Percentiles rank a stretch among this genome's conserved stretches.
These are phyloP conservation scores for Telopea speciosissima DNA, from an alignment of 177 flowering plant genomes.

Conservation along the genomic window DNA sequence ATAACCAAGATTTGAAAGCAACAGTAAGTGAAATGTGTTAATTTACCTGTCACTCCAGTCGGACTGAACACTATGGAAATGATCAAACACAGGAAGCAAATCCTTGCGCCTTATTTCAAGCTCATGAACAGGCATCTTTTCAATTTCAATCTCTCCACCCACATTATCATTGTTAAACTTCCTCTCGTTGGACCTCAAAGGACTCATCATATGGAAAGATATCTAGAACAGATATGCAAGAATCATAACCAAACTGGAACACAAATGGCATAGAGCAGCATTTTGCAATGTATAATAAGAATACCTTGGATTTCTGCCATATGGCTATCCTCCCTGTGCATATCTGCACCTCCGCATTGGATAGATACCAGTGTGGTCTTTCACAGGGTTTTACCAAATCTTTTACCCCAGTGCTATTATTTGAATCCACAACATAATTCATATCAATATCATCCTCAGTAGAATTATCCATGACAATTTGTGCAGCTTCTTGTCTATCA, in stretches of 20 bases:
- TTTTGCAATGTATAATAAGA: slow-evolving; percentile 6
- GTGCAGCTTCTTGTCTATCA: slow-evolving; percentile 29
- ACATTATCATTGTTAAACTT: slow-evolving; percentile 14
- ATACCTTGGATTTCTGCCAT: slow-evolving; percentile 85
- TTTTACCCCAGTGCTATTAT: slow-evolving; percentile 17
- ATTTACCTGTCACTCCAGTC: slow-evolving; percentile 50
- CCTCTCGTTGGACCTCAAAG: slow-evolving; percentile 21
- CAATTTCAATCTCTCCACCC: slow-evolving; percentile 66
- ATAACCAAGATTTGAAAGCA: neutral
- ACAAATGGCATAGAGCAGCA: slow-evolving; percentile 7
- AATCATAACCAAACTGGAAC: slow-evolving; percentile 10
- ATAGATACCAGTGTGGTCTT: slow-evolving; percentile 53
- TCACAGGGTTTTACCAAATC: slow-evolving; percentile 39
- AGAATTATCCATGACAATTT: slow-evolving; percentile 29
- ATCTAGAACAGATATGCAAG: slow-evolving; percentile 34
- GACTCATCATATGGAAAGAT: slow-evolving; percentile 42
- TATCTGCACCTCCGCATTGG: slow-evolving; percentile 90
- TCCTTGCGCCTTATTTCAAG: slow-evolving; percentile 55
- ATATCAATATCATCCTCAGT: slow-evolving; percentile 38
- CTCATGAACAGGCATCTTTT: slow-evolving; percentile 42
- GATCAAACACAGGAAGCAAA: slow-evolving; percentile 62
- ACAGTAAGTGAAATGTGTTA: neutral
- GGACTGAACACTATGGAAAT: slow-evolving; percentile 42
- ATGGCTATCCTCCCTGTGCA: slow-evolving; percentile 57
- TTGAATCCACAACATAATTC: slow-evolving; percentile 8